Percentiles rank a stretch among this genome's conserved stretches.
Evolutionary conservation across 768 basidiomycete species (phyloP).

Genomic region (Glaciozyma antarctica): DNA sequence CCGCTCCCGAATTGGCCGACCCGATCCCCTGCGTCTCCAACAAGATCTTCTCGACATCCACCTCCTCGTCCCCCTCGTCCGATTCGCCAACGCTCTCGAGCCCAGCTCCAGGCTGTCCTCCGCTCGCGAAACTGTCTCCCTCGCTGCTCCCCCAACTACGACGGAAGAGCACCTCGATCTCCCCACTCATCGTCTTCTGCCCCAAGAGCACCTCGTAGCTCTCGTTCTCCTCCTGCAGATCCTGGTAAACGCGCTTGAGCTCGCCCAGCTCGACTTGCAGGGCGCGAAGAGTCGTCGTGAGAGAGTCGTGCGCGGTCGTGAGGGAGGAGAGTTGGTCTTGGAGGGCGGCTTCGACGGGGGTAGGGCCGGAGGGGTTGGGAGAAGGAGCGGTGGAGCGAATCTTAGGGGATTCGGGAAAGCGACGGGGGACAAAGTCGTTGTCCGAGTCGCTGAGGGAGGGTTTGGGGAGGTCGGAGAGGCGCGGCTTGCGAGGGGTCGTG

Average conservation of each 20-base stretch:
- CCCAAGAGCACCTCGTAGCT: slow-evolving; percentile 87
- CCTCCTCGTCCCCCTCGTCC: slow-evolving; percentile 8
- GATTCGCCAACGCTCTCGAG: slow-evolving; percentile 19
- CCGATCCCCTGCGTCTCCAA: slow-evolving; percentile 29
- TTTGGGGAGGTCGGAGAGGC: slow-evolving; percentile 6
- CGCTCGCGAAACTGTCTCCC: not conserved
- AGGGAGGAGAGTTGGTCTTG: slow-evolving; percentile 75
- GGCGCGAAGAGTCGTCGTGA: slow-evolving; percentile 74
- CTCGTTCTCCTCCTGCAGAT: slow-evolving; percentile 78
- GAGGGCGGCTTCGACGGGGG: slow-evolving; percentile 76
- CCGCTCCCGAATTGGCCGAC: slow-evolving; percentile 20
- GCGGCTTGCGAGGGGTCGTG: slow-evolving; percentile 47
- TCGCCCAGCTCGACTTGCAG: slow-evolving; percentile 77
- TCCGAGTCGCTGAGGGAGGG: not conserved
- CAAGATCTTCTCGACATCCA: slow-evolving; percentile 20
- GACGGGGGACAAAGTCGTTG: not conserved
- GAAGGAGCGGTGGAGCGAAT: slow-evolving; percentile 35
- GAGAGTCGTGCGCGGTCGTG: slow-evolving; percentile 69
- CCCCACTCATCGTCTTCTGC: slow-evolving; percentile 82
- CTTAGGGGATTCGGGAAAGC: not conserved
- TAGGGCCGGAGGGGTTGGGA: slow-evolving; percentile 24
- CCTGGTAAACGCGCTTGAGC: slow-evolving; percentile 74
- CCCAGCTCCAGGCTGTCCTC: slow-evolving; percentile 12
- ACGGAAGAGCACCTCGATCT: slow-evolving; percentile 36
- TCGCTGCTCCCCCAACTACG: slow-evolving; percentile 19